Base-by-base conservation (phyloP, 805 yeast genomes). In the Candida silvicultrix region DNA sequence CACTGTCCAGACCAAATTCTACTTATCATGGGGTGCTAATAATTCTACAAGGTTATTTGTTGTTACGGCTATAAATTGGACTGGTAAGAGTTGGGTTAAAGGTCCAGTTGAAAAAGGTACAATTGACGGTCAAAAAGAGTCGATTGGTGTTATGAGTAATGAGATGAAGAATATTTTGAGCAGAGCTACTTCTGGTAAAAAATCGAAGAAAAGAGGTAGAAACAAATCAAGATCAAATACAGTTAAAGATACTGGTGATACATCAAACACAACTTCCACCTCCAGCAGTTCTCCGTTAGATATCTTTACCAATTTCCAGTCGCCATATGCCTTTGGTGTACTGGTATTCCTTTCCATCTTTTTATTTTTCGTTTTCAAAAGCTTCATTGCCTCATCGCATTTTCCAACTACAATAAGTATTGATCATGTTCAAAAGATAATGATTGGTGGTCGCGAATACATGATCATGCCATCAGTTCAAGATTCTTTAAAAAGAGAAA, bases 21-120 rank as follows among this genome's bases (percentile, higher is more conserved):
- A 70, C 57, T 55, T 85, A 7, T 71, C 76, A n/a, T 86, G 95
- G 95, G 69, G 64, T 14, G 80, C 73, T 1, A 70, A 69, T 11
- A 81, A 82, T 57, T 43, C 64, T 2, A 82, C 92, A 1, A 67
- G 63, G 21, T 44, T 86, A 18, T 69, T 69, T 31, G 76, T 83
- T 16, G 68, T 78, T 4, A 83, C 85, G 1, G 72, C 66, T 42
- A 75, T 85, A 45, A 74, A 77, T 22, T 86, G 95, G 95, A 69
- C 80, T 1, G 86, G 85, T 7, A 80, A 80, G 53, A 81, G 88
- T 31, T 83, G 89, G 84, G 74, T 86, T 52, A 85, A 84, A 60
- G 77, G 86, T 19, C 80, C 85, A 0, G 78, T 86, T 50, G 95
- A 86, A 57, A 85, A 77, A 49, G 89, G 89, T 38, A 73, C 89